Conservation (phyloP, 495 filamentous ascomycete species). For the Penicillium fimorum region DNA sequence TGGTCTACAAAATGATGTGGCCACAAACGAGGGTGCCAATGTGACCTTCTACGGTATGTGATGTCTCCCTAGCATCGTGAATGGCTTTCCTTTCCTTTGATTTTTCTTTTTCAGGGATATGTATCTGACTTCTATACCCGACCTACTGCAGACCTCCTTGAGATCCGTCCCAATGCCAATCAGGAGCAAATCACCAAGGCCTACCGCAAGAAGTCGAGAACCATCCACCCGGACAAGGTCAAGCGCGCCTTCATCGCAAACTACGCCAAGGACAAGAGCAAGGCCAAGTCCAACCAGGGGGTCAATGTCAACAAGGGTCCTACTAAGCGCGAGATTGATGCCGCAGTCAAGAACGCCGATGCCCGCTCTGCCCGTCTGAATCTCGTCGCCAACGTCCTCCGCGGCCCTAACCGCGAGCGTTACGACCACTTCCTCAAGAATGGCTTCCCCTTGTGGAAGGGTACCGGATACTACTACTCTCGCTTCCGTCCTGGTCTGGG, state of each 20-base stretch:
- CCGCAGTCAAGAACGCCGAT: conserved; percentile 71
- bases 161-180: conserved; percentile 65
- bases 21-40: conserved; percentile 69
- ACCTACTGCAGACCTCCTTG: conserved; percentile 66
- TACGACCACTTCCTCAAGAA: conserved; percentile 95
- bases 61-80: not conserved
- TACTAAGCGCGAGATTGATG: conserved; percentile 66
- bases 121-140: conserved; percentile 2
- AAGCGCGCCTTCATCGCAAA: conserved; percentile 76
- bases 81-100: not conserved
- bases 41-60: conserved; percentile 81
- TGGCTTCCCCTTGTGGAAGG: conserved; percentile 94
- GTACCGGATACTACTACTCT: conserved; percentile 96
- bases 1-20: conserved; percentile 81
- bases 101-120: not conserved
- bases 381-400: conserved; percentile 79
- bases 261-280: conserved; percentile 59
- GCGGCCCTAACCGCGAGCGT: conserved; percentile 72
- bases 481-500: conserved; percentile 88
- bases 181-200: conserved; percentile 92
- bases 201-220: conserved; percentile 79
- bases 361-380: conserved; percentile 80
- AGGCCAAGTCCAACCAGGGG: conserved; percentile 55
- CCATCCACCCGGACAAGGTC: conserved; percentile 93
- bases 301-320: conserved; percentile 70